Conservation (phyloP, 2,329 filamentous ascomycete species). For the Penicillium nordicum region DNA sequence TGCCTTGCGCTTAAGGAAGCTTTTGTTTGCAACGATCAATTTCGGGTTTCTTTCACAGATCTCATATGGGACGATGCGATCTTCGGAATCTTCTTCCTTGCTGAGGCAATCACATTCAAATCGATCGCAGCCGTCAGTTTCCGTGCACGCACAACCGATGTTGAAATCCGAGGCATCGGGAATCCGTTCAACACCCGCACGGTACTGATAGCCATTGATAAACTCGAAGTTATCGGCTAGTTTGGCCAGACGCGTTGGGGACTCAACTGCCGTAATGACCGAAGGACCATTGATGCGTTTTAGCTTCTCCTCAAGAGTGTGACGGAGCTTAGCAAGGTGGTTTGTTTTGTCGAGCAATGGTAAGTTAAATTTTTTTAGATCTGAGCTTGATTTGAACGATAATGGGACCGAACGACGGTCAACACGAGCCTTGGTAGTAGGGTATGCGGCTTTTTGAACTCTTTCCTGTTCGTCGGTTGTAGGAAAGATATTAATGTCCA, state of each 20-base stretch:
- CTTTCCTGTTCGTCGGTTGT: neutral
- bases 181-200: slow-evolving; percentile 29
- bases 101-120: slow-evolving; percentile 30
- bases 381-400: neutral
- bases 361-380: neutral
- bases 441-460: neutral
- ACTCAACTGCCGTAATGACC: slow-evolving; percentile 21
- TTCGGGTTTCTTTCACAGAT: neutral
- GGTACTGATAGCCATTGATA: slow-evolving; percentile 35
- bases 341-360: neutral
- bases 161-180: slow-evolving; percentile 25
- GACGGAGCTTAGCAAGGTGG: neutral
- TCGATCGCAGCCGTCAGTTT: slow-evolving; percentile 21
- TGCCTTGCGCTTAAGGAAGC: slow-evolving; percentile 31
- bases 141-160: slow-evolving; percentile 28
- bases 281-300: slow-evolving; percentile 24
- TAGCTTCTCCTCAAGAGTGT: slow-evolving; percentile 8
- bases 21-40: slow-evolving; percentile 26
- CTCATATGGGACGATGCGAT: slow-evolving; percentile 33
- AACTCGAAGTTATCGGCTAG: slow-evolving; percentile 40
- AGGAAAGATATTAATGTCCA: neutral
- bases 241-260: slow-evolving; percentile 19
- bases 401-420: neutral
- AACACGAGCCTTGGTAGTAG: neutral
- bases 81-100: slow-evolving; percentile 28